These are phyloP conservation scores for Gossypium davidsonii DNA, from an alignment of 441 rosid species.

Conservation along the genomic window DNA sequence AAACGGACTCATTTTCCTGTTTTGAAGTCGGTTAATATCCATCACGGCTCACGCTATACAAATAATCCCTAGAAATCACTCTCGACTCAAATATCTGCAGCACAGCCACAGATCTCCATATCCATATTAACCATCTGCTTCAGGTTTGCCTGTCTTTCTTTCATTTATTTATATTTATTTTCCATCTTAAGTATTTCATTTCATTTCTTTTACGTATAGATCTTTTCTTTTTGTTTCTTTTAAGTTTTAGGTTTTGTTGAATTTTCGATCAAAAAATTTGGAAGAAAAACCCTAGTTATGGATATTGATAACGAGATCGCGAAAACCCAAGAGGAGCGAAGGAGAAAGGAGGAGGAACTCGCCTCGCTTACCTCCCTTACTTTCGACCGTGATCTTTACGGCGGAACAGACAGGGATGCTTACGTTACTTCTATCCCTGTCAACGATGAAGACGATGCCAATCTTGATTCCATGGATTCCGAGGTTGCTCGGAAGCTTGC, in stretches of 20 bases:
- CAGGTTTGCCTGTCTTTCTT: neutral
- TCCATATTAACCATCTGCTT: neutral
- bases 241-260: neutral
- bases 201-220: neutral
- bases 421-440: slow-evolving; percentile 75
- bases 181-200: neutral
- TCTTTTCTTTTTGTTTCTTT: neutral
- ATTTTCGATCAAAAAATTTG: neutral
- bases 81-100: neutral
- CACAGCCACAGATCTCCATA: neutral
- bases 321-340: slow-evolving; percentile 75
- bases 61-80: neutral
- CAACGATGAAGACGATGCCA: slow-evolving; percentile 72
- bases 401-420: slow-evolving; percentile 56
- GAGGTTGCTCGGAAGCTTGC: slow-evolving; percentile 74
- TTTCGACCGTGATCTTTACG: slow-evolving; percentile 78
- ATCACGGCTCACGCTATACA: neutral
- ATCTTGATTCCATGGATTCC: slow-evolving; percentile 47
- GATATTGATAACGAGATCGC: slow-evolving; percentile 71
- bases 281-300: slow-evolving; percentile 23
- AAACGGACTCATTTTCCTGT: too few relatives aligned
- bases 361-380: slow-evolving; percentile 64
- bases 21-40: neutral
- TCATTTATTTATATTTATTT: neutral
- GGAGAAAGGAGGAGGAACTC: slow-evolving; percentile 60